Evolutionary conservation across 352 stramenopile genomes (phyloP).

Genomic region (Phytophthora aleatoria): DNA sequence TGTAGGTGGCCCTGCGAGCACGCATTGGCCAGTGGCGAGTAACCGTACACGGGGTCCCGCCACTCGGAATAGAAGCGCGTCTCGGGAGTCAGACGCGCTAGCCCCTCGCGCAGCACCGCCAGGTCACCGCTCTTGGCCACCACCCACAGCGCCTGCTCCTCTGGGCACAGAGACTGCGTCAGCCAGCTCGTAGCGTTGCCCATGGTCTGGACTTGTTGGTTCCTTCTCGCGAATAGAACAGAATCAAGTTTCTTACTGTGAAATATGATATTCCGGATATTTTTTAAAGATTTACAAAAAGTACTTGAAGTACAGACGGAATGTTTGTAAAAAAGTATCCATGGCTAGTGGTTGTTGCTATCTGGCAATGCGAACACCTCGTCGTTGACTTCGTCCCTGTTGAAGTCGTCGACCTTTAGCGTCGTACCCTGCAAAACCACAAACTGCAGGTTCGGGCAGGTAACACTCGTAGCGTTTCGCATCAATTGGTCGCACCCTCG

Average conservation of each 20-base stretch:
- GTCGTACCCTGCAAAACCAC: conserved; percentile 52
- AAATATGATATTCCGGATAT: conserved; percentile 1
- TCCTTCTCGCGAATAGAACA: conserved; percentile 14
- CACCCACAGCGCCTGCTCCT: conserved; percentile 80
- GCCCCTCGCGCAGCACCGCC: conserved; percentile 46
- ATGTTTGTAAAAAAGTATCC: conserved; percentile 30
- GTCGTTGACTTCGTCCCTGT: conserved; percentile 20
- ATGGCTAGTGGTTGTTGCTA: conserved; percentile 8
- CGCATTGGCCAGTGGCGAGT: conserved; percentile 73
- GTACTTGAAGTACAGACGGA: neutral
- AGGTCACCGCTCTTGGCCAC: conserved; percentile 76
- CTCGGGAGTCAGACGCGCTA: conserved; percentile 57
- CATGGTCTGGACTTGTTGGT: conserved; percentile 38
- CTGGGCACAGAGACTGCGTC: conserved; percentile 67
- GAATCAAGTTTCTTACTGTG: neutral
- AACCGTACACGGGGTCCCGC: conserved; percentile 61
- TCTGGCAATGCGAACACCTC: conserved; percentile 23
- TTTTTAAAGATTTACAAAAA: neutral
- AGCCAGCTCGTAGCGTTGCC: conserved; percentile 80
- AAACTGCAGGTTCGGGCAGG: conserved; percentile 47
- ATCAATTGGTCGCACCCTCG: conserved; percentile 49
- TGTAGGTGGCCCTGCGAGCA: conserved; percentile 61
- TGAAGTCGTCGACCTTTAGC: conserved; percentile 47
- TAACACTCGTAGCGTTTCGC: conserved; percentile 37
- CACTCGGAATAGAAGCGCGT: conserved; percentile 76